Evolutionary conservation across 2,329 filamentous ascomycete species (phyloP).

Genomic region (Phialophora tarda): DNA sequence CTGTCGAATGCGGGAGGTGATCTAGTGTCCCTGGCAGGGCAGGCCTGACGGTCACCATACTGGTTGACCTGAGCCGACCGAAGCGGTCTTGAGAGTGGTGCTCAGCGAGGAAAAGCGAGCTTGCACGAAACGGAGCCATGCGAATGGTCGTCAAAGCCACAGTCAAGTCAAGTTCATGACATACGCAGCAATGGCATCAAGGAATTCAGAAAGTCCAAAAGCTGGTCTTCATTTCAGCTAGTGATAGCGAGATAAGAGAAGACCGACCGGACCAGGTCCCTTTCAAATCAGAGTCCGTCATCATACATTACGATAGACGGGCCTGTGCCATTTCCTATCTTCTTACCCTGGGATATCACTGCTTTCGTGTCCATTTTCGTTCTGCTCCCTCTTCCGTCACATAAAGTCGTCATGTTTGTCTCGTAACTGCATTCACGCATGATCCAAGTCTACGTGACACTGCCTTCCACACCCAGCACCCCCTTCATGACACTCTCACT

Average conservation of each 20-base stretch:
- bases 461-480: slow-evolving; percentile 41
- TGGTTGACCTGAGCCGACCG: not conserved
- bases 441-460: not conserved
- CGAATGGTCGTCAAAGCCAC: not conserved
- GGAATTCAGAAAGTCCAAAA: not conserved
- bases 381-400: not conserved
- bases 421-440: not conserved
- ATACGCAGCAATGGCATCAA: not conserved
- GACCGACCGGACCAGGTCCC: not conserved
- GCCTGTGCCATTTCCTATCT: not conserved
- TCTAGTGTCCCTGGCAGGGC: not conserved
- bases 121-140: not conserved
- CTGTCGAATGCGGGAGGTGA: not conserved
- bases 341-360: not conserved
- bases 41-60: not conserved
- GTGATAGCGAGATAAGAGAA: not conserved
- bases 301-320: not conserved
- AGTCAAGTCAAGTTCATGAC: not conserved
- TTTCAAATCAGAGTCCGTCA: not conserved
- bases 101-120: not conserved
- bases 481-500: slow-evolving; percentile 50
- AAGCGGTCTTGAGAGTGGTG: not conserved
- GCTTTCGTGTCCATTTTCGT: not conserved
- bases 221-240: not conserved
- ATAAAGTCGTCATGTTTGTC: not conserved